Evolutionary conservation across 2,329 filamentous ascomycete species (phyloP).

Genomic region (Calonectria pseudoturangicola): DNA sequence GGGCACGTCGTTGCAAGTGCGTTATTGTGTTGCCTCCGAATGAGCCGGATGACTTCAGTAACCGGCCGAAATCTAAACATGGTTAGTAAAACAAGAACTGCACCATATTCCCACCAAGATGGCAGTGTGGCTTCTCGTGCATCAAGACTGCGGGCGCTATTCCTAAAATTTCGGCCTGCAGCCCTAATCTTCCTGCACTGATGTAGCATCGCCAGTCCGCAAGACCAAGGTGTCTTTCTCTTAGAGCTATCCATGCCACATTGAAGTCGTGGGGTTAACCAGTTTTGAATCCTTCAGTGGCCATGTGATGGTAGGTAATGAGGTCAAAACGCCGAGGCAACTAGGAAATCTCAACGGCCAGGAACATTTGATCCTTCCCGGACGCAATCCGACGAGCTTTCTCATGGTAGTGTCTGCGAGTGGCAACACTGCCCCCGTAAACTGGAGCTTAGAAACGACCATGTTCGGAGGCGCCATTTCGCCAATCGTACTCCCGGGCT

Average conservation of each 20-base stretch:
- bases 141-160: constrained; percentile 52
- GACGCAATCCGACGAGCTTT: neutral
- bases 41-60: constrained; percentile 40
- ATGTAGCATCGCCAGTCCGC: neutral
- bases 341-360: neutral
- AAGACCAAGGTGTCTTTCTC: constrained; percentile 4
- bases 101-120: constrained; percentile 19
- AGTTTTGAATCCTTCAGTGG: neutral
- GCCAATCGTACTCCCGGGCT: neutral
- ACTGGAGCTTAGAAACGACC: neutral
- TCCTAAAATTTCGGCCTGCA: constrained; percentile 67
- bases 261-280: neutral
- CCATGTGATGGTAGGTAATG: constrained; percentile 17
- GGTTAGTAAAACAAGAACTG: constrained; percentile 7
- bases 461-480: neutral
- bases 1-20: constrained; percentile 36
- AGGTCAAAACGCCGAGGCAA: neutral
- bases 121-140: constrained; percentile 21
- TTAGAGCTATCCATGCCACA: neutral
- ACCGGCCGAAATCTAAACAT: constrained; percentile 25
- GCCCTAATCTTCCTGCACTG: constrained; percentile 41
- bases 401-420: neutral
- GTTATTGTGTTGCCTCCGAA: constrained; percentile 36
- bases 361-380: constrained; percentile 3
- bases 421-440: neutral